A percentile compares a stretch with the other conserved stretches of the same genome.
Evolutionary conservation across 352 stramenopile species (phyloP).

Genomic region (Achlya hypogyna): DNA sequence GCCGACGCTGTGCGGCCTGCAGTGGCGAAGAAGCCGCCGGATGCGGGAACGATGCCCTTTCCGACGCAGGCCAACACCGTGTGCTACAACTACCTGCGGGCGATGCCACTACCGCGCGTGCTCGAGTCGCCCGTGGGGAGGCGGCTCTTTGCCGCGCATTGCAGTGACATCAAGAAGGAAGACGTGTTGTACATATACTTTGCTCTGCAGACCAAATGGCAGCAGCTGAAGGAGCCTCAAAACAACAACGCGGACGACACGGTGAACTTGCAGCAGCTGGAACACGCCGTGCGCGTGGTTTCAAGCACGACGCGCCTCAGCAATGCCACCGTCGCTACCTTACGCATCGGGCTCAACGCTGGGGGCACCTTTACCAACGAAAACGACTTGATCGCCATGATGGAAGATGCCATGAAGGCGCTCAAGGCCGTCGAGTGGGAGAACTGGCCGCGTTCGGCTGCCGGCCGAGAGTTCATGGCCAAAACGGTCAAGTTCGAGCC

Average conservation of each 20-base stretch:
- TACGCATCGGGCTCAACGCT: conserved; percentile 1
- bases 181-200: neutral
- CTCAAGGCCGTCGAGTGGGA: neutral
- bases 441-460: neutral
- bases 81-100: conserved; percentile 1
- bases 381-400: neutral
- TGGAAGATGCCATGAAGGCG: neutral
- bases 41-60: neutral
- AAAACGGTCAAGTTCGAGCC: neutral
- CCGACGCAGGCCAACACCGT: neutral
- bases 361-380: neutral
- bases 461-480: conserved; percentile 3
- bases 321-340: neutral
- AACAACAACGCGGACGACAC: neutral
- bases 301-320: neutral
- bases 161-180: neutral
- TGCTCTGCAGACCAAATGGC: neutral
- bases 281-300: neutral
- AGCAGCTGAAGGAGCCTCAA: neutral
- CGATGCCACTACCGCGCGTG: neutral
- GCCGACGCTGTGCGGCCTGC: neutral
- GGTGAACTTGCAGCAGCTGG: neutral
- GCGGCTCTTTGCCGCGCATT: neutral
- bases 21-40: too few species aligned
- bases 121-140: neutral